Evolutionary conservation across 106 monocot genomes (phyloP), one percentile per base, ranked within the genome.

Genomic region (Dendrobium huoshanense): DNA sequence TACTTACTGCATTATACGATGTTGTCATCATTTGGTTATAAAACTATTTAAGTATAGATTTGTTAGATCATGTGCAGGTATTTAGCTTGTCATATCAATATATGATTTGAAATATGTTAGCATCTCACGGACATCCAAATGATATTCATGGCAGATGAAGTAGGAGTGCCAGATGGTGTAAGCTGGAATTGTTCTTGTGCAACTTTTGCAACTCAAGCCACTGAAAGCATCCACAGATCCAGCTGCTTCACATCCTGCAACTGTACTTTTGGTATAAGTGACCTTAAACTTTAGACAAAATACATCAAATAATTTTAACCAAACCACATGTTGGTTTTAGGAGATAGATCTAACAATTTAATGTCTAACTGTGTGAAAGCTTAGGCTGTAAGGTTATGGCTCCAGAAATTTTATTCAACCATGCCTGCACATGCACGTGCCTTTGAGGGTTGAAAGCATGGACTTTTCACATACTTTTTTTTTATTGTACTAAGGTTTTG

Each of bases 111-210:
- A 73, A 8, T 17, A 74, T 74, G 19, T 9, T 19, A 20, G 43
- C 1, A 7, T 42, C 17, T 42, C 13, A 74, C 19, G n/a, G 37
- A 70, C 33, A 70, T 31, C 27, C 15, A 5, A 76, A 76, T 48
- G 11, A 47, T 49, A 13, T 41, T 49, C 42, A 49, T 76, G 45
- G 45, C 76, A 48, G 76, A 49, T 76, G 76, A 49, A 24, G 2
- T 48, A 49, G 76, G 49, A 48, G 47, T 11, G 48, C 45, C 6
- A 76, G 76, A 76, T 76, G 76, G 76, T 41, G 76, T 45, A 3
- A 48, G 18, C 76, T 76, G 47, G 76, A 76, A 76, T 24, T 76
- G 76, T 76, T 76, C 76, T 25, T 76, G 76, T 49, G 19, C 74
- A 41, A 49, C 76, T 49, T 9, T 27, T 1, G 24, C 25, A 25